These are phyloP conservation scores for Trichosporon sp. DNA, from an alignment of 1,284 basidiomycete species.

Conservation along the genomic window DNA sequence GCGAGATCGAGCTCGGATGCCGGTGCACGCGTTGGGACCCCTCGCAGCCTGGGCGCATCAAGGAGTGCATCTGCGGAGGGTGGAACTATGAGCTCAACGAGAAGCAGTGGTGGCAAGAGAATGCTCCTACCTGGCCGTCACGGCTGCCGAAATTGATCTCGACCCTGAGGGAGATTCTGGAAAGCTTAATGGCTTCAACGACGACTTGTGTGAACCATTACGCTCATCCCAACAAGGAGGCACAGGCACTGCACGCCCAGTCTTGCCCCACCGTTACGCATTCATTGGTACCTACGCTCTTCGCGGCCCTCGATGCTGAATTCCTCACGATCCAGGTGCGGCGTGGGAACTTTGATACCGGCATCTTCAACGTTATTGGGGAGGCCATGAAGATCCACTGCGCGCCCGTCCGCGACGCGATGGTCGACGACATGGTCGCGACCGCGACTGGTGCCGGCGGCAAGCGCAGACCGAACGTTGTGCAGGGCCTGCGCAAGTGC, in stretches of 20 bases:
- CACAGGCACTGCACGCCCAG: conserved; percentile 57
- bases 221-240: conserved; percentile 51
- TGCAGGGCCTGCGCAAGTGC: conserved; percentile 71
- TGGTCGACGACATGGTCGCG: conserved; percentile 76
- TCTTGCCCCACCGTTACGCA: conserved; percentile 55
- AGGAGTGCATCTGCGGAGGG: conserved; percentile 58
- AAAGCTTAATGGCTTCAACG: conserved; percentile 63
- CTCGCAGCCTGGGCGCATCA: conserved; percentile 47
- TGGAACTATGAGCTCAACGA: conserved; percentile 37
- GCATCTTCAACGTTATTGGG: conserved; percentile 73
- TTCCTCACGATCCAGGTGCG: conserved; percentile 75
- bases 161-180: conserved; percentile 74
- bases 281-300: conserved; percentile 45
- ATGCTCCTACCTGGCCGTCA: conserved; percentile 59
- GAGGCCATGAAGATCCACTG: conserved; percentile 82
- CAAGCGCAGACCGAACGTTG: conserved; percentile 53
- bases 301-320: conserved; percentile 51
- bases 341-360: conserved; percentile 69
- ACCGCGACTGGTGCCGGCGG: conserved; percentile 53
- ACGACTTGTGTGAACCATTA: conserved; percentile 41
- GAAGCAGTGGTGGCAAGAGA: conserved; percentile 47
- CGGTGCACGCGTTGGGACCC: conserved; percentile 72
- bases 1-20: conserved; percentile 73
- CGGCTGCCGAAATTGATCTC: conserved; percentile 60
- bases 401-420: conserved; percentile 81